Evolutionary conservation across 371 early-diverging fungal species (phyloP).

Genomic region (Mortierella polycephala): DNA sequence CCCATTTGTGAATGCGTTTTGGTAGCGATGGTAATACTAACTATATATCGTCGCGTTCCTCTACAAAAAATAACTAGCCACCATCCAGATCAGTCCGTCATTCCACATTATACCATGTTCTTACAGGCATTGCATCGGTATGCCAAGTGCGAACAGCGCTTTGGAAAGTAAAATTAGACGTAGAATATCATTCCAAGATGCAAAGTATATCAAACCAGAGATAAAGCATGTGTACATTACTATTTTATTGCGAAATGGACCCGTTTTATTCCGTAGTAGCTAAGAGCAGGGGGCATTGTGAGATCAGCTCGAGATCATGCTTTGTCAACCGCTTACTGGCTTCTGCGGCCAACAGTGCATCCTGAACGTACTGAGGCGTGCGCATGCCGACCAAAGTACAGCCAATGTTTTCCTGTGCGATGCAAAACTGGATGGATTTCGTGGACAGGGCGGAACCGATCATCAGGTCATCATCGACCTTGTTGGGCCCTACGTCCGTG

Average conservation of each 20-base stretch:
- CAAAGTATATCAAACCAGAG: too few relatives aligned
- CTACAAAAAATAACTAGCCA: conserved; percentile 26
- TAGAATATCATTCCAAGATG: not conserved
- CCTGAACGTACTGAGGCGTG: conserved; percentile 68
- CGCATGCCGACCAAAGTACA: conserved; percentile 82
- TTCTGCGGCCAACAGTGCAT: conserved; percentile 56
- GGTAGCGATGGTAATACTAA: too few relatives aligned
- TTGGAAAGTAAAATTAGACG: conserved; percentile 51
- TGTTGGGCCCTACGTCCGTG: conserved; percentile 28
- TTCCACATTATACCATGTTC: conserved; percentile 58
- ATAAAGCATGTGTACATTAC: not conserved
- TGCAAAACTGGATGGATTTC: conserved; percentile 60
- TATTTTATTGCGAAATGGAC: not conserved
- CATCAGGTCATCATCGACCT: conserved; percentile 21
- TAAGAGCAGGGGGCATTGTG: conserved; percentile 46
- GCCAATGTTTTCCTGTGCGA: conserved; percentile 66
- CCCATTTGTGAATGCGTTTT: too few relatives aligned
- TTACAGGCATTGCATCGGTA: conserved; percentile 58
- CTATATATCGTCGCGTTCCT: too few relatives aligned
- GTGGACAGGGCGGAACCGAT: conserved; percentile 67
- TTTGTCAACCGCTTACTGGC: conserved; percentile 28
- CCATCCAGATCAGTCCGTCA: conserved; percentile 40
- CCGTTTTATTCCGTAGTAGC: conserved; percentile 7
- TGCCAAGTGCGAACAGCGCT: conserved; percentile 65
- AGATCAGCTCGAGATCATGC: conserved; percentile 23